These are phyloP conservation scores for Clonostachys rhizophaga DNA, from an alignment of 2,329 filamentous ascomycete genomes.

Conservation along the genomic window DNA sequence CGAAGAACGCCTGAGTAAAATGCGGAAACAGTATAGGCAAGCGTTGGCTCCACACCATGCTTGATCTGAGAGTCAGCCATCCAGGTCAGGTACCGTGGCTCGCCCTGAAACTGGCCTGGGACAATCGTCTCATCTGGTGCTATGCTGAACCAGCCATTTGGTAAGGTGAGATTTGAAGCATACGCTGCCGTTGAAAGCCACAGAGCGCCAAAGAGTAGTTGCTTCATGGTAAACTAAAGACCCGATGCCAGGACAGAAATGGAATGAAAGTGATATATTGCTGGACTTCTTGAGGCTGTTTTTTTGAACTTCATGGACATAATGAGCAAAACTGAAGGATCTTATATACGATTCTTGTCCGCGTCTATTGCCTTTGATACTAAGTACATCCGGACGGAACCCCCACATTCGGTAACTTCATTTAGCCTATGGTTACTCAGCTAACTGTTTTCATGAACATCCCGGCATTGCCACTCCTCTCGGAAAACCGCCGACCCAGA, in stretches of 20 bases:
- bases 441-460: neutral
- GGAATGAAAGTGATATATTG: neutral
- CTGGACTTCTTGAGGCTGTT: too few relatives aligned
- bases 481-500: neutral
- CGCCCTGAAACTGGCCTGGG: neutral
- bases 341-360: too few relatives aligned
- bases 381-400: too few relatives aligned
- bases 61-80: conserved; percentile 43
- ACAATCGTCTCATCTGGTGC: neutral
- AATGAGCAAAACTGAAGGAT: neutral
- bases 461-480: neutral
- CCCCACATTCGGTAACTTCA: too few relatives aligned
- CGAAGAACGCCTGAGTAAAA: conserved; percentile 41
- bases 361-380: too few relatives aligned
- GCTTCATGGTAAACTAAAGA: too few relatives aligned
- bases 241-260: neutral
- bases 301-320: neutral
- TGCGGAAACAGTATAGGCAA: conserved; percentile 38
- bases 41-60: conserved; percentile 27
- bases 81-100: neutral
- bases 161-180: neutral
- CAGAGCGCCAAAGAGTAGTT: too few relatives aligned
- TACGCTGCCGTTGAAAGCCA: neutral
- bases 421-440: too few relatives aligned
- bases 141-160: conserved; percentile 1